Conservation (phyloP, 345 rosid genomes). For the Dimocarpus longan region DNA sequence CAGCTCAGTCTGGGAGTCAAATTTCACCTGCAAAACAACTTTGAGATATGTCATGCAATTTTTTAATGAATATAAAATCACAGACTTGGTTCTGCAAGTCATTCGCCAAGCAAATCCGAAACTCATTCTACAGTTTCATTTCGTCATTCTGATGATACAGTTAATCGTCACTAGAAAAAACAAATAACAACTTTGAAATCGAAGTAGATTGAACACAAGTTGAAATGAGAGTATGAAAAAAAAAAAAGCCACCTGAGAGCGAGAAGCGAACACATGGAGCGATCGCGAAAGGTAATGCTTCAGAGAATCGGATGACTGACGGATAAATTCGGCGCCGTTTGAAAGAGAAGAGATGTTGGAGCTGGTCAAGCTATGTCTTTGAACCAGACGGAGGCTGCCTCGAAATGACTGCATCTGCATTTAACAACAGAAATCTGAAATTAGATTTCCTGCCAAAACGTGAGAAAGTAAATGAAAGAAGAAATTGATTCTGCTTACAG, state of each 20-base stretch:
- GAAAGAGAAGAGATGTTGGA: slow-evolving; percentile 19
- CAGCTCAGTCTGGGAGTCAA: slow-evolving; percentile 19
- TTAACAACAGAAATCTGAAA: neutral
- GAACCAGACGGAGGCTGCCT: slow-evolving; percentile 30
- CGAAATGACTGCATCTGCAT: slow-evolving; percentile 41
- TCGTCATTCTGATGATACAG: neutral
- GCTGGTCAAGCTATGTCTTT: slow-evolving; percentile 24
- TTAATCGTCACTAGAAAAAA: too few species aligned
- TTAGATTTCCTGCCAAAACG: neutral
- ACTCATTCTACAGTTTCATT: neutral
- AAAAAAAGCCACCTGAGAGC: slow-evolving; percentile 4
- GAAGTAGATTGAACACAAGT: neutral
- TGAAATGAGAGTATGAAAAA: neutral
- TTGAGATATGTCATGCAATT: neutral
- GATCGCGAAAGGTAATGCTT: slow-evolving; percentile 14
- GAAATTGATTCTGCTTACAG: neutral
- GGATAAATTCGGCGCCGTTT: slow-evolving; percentile 1
- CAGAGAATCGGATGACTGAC: slow-evolving; percentile 19
- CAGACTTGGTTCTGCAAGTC: neutral
- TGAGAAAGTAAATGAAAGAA: neutral
- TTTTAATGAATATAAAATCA: neutral
- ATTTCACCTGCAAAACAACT: slow-evolving; percentile 33
- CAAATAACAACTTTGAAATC: neutral
- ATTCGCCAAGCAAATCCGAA: neutral
- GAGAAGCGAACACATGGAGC: slow-evolving; percentile 19